phyloP scores from a whole-genome alignment of 495 filamentous ascomycete species.

The Coniosporium apollinis region DNA sequence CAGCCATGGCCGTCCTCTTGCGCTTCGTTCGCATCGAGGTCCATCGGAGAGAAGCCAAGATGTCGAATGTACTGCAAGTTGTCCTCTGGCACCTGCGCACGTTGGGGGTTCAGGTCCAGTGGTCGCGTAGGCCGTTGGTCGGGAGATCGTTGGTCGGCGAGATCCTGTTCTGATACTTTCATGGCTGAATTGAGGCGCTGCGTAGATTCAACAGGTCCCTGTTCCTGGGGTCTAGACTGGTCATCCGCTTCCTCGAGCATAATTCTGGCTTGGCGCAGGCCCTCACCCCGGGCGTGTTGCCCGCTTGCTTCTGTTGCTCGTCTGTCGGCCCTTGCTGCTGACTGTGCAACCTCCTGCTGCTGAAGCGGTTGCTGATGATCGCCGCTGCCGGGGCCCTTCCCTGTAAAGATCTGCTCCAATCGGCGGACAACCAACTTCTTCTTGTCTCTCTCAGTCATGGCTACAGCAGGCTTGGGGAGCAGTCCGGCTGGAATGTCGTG shows the following conservation, averaged over 20 bases:
- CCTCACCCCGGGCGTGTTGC: constrained; percentile 19
- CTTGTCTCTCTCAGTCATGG: constrained; percentile 48
- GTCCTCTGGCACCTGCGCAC: constrained; percentile 47
- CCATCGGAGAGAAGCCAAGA: constrained; percentile 42
- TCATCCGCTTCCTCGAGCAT: constrained; percentile 17
- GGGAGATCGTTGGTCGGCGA: constrained; percentile 7
- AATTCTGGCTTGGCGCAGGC: constrained; percentile 33
- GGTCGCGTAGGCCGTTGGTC: constrained; percentile 60
- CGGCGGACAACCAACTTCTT: constrained; percentile 55
- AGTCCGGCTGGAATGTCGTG: constrained; percentile 44
- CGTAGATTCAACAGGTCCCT: neutral
- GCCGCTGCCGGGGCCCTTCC: constrained; percentile 32
- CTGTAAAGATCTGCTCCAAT: constrained; percentile 66
- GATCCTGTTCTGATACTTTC: constrained; percentile 4
- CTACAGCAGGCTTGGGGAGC: constrained; percentile 30
- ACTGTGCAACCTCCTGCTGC: constrained; percentile 40
- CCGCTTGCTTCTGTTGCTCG: constrained; percentile 22
- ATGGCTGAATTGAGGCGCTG: constrained; percentile 1
- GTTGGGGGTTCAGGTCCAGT: constrained; percentile 51
- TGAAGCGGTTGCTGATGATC: constrained; percentile 30
- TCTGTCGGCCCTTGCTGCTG: constrained; percentile 26
- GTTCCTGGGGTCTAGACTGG: neutral
- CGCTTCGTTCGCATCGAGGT: constrained; percentile 31
- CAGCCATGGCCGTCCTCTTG: constrained; percentile 36
- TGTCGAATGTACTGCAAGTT: constrained; percentile 63